These are phyloP conservation scores for Neurospora sp. DNA, from an alignment of 495 filamentous ascomycete genomes.

Conservation along the genomic window DNA sequence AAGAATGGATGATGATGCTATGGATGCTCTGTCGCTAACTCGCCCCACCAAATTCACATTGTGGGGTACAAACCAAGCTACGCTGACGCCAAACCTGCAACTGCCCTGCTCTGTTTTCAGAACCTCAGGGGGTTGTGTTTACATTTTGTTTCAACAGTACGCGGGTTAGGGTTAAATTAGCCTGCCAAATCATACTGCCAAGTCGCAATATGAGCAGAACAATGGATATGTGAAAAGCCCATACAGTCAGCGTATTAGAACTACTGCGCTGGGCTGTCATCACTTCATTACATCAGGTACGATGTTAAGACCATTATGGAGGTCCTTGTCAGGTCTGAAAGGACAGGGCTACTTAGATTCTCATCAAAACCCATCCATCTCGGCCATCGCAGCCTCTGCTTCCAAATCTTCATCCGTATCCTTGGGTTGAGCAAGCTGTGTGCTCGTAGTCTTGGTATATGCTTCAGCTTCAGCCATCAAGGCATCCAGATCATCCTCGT, in stretches of 20 bases:
- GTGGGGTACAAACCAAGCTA: constrained; percentile 7
- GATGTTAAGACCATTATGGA: neutral
- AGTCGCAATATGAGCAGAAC: neutral
- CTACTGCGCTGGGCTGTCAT: neutral
- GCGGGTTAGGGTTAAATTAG: neutral
- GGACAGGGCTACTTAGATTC: neutral
- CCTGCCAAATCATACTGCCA: neutral
- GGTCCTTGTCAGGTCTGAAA: neutral
- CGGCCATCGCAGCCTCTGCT: constrained; percentile 59
- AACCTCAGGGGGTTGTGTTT: neutral
- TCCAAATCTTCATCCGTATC: constrained; percentile 27
- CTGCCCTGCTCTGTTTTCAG: neutral
- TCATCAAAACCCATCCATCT: constrained; percentile 54
- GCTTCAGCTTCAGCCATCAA: constrained; percentile 14
- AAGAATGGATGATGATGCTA: neutral
- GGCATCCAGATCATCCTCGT: constrained; percentile 16
- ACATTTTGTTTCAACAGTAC: neutral
- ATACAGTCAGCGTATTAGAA: neutral
- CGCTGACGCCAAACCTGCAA: neutral
- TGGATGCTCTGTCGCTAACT: neutral
- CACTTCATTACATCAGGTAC: neutral
- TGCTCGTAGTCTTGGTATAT: neutral
- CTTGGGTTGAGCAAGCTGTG: neutral
- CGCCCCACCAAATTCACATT: constrained; percentile 12
- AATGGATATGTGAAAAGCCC: neutral